These are phyloP conservation scores for Bipolaris cookei DNA, from an alignment of 2,329 filamentous ascomycete species.

Conservation along the genomic window DNA sequence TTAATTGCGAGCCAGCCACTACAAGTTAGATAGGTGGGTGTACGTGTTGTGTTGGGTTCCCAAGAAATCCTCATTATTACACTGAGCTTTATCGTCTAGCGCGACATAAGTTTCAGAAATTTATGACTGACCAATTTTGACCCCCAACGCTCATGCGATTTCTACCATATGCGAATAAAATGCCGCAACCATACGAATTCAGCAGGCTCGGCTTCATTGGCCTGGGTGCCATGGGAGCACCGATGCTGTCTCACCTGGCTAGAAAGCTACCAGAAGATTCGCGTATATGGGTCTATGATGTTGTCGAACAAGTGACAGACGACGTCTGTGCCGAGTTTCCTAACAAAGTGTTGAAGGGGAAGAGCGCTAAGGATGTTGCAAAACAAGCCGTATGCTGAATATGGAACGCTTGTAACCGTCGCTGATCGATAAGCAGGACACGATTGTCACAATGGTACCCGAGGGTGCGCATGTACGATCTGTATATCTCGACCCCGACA, in stretches of 20 bases:
- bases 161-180: conserved; percentile 9
- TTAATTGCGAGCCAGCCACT: conserved; percentile 3
- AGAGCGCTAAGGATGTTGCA: conserved; percentile 57
- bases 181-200: conserved; percentile 32
- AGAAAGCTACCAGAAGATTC: conserved; percentile 54
- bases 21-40: not conserved
- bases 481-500: conserved; percentile 57
- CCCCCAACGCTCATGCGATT: not conserved
- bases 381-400: conserved; percentile 54
- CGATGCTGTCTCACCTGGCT: conserved; percentile 60
- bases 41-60: not conserved
- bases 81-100: no score
- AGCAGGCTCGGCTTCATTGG: conserved; percentile 59
- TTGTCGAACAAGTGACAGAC: conserved; percentile 53
- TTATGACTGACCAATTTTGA: not conserved
- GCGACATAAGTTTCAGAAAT: not conserved
- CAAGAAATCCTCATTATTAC: not conserved
- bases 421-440: conserved; percentile 47
- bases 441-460: conserved; percentile 61
- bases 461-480: conserved; percentile 59
- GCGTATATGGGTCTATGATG: conserved; percentile 58
- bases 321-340: conserved; percentile 52
- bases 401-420: not conserved
- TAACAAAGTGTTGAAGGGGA: conserved; percentile 48
- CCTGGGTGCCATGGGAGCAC: conserved; percentile 62